phyloP scores from a whole-genome alignment of 768 basidiomycete genomes.

The Tylopilus balloui region DNA sequence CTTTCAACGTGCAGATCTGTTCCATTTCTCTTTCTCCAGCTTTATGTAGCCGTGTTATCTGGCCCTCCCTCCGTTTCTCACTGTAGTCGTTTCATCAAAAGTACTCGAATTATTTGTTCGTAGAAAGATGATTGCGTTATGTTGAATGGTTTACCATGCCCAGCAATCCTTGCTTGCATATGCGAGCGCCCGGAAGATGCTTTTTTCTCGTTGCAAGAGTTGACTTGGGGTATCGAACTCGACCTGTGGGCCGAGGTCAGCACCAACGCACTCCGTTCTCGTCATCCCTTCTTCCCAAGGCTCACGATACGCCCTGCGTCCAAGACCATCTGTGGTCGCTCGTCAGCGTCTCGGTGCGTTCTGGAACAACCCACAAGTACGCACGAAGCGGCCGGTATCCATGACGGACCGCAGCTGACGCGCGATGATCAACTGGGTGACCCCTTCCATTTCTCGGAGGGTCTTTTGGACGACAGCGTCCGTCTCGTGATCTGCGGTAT shows the following conservation, averaged over 20 bases:
- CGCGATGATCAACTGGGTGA: neutral
- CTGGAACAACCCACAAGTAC: neutral
- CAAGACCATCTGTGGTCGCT: slow-evolving; percentile 3
- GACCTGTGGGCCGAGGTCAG: slow-evolving; percentile 1
- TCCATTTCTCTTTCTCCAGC: neutral
- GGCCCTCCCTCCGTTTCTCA: neutral
- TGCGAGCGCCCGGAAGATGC: slow-evolving; percentile 1
- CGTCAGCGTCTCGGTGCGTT: neutral
- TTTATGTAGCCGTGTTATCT: slow-evolving; percentile 1
- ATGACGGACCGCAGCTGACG: neutral
- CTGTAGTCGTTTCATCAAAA: slow-evolving; percentile 2
- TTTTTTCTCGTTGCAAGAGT: neutral
- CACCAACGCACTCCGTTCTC: neutral
- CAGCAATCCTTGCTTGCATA: slow-evolving; percentile 7
- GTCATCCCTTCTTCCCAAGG: neutral
- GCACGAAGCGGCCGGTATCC: too few species aligned
- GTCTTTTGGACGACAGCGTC: neutral
- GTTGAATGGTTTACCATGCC: slow-evolving; percentile 2
- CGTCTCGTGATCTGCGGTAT: neutral
- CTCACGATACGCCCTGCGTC: slow-evolving; percentile 9
- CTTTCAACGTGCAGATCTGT: slow-evolving; percentile 5
- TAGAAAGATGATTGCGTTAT: neutral
- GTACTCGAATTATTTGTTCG: slow-evolving; percentile 7
- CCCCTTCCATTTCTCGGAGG: neutral
- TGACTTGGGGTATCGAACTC: slow-evolving; percentile 5